phyloP scores from a whole-genome alignment of 1,284 basidiomycete species.

The Melampsora americana region DNA sequence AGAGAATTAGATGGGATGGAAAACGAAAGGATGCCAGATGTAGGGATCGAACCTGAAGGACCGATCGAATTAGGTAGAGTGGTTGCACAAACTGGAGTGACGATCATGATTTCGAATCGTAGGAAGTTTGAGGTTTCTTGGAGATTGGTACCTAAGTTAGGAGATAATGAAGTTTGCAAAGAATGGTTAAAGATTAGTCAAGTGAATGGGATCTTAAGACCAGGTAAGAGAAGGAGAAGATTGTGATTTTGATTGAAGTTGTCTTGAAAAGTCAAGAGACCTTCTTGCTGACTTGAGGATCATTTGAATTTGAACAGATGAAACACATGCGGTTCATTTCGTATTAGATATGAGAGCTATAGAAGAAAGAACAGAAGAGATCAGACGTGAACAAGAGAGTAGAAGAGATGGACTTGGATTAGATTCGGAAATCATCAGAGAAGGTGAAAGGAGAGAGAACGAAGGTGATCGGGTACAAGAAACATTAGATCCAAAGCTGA shows the following conservation, averaged over 20 bases:
- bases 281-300: too few relatives aligned
- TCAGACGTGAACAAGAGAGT: neutral
- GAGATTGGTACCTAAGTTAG: constrained; percentile 34
- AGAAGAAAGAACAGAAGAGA: neutral
- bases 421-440: neutral
- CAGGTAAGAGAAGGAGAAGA: constrained; percentile 3
- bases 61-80: constrained; percentile 1
- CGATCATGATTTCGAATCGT: constrained; percentile 20
- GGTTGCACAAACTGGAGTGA: constrained; percentile 11
- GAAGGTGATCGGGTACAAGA: neutral
- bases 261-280: too few relatives aligned
- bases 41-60: constrained; percentile 21
- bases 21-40: constrained; percentile 30
- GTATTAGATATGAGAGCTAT: neutral
- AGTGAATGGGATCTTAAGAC: constrained; percentile 9
- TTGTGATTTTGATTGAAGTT: too few relatives aligned
- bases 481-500: too few relatives aligned
- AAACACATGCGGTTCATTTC: neutral
- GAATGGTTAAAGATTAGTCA: constrained; percentile 43
- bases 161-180: constrained; percentile 27
- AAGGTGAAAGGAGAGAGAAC: neutral
- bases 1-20: constrained; percentile 41
- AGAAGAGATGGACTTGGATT: neutral
- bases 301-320: neutral
- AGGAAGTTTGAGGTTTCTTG: constrained; percentile 28